phyloP scores from a whole-genome alignment of 177 flowering plant species.

The Tripterygium wilfordii region DNA sequence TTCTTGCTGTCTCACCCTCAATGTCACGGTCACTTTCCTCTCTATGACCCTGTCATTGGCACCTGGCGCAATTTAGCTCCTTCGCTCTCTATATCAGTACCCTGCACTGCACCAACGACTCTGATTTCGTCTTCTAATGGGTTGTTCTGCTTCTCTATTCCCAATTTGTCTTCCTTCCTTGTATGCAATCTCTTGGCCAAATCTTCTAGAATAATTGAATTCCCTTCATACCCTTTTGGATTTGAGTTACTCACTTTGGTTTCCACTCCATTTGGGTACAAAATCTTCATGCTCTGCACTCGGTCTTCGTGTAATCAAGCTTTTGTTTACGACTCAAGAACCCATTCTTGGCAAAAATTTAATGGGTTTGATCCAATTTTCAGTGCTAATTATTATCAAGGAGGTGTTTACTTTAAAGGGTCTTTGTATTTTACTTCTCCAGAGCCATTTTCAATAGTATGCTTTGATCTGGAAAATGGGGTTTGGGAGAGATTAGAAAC shows the following conservation, averaged over 20 bases:
- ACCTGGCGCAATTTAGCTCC: conserved; percentile 37
- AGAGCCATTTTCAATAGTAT: conserved; percentile 44
- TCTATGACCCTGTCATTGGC: conserved; percentile 38
- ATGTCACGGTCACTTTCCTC: conserved; percentile 22
- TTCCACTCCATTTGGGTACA: conserved; percentile 37
- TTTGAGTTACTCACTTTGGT: conserved; percentile 42
- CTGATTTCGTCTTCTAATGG: conserved; percentile 50
- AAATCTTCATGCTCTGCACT: conserved; percentile 34
- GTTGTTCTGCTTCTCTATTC: conserved; percentile 47
- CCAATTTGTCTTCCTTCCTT: conserved; percentile 34
- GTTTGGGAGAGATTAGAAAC: conserved; percentile 24
- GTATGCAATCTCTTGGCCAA: conserved; percentile 47
- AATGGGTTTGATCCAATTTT: conserved; percentile 19
- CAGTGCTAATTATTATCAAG: conserved; percentile 25
- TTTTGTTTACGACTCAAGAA: conserved; percentile 45
- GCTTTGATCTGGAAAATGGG: conserved; percentile 45
- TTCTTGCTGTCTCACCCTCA: conserved; percentile 70
- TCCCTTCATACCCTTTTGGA: conserved; percentile 37
- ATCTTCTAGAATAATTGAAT: conserved; percentile 31
- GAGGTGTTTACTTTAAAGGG: conserved; percentile 43
- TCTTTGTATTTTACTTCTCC: conserved; percentile 42
- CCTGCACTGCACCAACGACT: too few relatives aligned
- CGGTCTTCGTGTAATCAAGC: conserved; percentile 17
- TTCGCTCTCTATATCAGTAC: conserved; percentile 20
- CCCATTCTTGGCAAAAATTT: conserved; percentile 36